Conservation (phyloP, 179 eudicot genomes). For the Heliamphora pulchella region DNA sequence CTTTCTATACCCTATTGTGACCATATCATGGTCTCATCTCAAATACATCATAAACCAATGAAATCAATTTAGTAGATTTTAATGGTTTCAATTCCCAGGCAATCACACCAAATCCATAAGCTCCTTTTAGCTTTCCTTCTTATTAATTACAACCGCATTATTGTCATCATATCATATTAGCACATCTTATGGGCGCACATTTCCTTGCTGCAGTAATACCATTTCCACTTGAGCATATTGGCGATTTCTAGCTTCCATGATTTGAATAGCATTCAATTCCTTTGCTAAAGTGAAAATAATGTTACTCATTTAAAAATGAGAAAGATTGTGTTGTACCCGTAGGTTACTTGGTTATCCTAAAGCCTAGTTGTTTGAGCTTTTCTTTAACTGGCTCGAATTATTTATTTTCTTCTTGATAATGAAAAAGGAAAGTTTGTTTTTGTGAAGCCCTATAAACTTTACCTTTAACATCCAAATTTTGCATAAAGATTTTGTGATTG, state of each 20-base stretch:
- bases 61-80: background rate
- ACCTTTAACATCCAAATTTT: background rate
- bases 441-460: background rate
- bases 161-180: background rate
- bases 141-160: background rate
- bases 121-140: conserved; percentile 3
- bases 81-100: background rate
- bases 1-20: background rate
- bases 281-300: too few relatives aligned
- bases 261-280: too few relatives aligned
- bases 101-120: background rate
- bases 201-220: background rate
- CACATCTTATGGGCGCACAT: background rate
- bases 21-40: background rate
- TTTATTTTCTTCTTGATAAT: background rate
- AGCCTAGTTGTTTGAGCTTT: background rate
- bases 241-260: background rate
- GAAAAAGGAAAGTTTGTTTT: background rate
- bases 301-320: too few relatives aligned
- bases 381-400: background rate
- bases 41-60: background rate
- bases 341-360: background rate
- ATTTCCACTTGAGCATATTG: background rate
- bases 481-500: background rate
- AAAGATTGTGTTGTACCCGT: too few relatives aligned